phyloP scores from a whole-genome alignment of 2,329 filamentous ascomycete genomes.

The Alternaria ethzedia region DNA sequence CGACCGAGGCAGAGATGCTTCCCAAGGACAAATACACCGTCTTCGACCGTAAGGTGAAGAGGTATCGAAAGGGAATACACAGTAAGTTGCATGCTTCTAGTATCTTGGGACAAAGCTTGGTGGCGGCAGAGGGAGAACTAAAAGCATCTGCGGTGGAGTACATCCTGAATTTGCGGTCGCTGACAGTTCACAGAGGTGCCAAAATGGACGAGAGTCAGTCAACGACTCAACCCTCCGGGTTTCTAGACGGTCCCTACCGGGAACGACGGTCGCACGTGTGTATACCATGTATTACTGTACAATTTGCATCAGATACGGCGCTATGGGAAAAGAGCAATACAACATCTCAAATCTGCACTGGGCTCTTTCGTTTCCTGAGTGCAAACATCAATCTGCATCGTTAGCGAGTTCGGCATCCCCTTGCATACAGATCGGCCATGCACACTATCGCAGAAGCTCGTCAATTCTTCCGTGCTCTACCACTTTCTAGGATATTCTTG shows the following conservation, averaged over 20 bases:
- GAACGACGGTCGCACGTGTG: conserved; percentile 10
- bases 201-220: conserved; percentile 93
- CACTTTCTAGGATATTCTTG: no score
- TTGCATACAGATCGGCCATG: not conserved
- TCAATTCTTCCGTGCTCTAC: not conserved
- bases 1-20: conserved; percentile 92
- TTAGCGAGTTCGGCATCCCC: not conserved
- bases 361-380: not conserved
- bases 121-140: not conserved
- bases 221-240: conserved; percentile 91
- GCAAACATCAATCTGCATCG: not conserved
- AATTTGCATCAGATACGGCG: conserved; percentile 24
- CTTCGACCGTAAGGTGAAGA: conserved; percentile 95
- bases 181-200: conserved; percentile 55
- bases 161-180: not conserved
- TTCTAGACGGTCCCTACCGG: conserved; percentile 64
- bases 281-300: conserved; percentile 37
- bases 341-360: not conserved
- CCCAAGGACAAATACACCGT: conserved; percentile 97
- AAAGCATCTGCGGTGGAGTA: not conserved
- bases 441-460: not conserved
- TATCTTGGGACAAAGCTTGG: no score
- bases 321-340: not conserved
- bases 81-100: conserved; percentile 67
- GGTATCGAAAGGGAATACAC: conserved; percentile 95